Evolutionary conservation across 345 rosid species (phyloP).

Genomic region (Gossypium raimondii): DNA sequence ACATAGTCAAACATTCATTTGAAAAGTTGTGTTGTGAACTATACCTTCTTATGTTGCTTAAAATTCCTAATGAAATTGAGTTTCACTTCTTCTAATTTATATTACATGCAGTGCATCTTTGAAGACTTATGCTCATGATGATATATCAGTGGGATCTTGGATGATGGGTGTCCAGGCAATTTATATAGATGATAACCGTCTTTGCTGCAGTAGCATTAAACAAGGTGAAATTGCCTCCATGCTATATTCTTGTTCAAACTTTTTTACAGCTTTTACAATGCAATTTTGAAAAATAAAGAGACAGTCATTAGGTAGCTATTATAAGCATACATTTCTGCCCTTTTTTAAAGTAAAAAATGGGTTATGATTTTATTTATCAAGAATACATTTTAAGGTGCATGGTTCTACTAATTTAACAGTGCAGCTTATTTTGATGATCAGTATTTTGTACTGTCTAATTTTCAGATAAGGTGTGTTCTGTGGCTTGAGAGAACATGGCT

Average conservation of each 20-base stretch:
- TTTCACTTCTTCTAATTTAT: not conserved
- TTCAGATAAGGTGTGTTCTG: conserved; percentile 67
- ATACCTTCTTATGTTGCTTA: not conserved
- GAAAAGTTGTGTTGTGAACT: not conserved
- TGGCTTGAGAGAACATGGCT: conserved; percentile 36
- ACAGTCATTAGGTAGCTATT: not conserved
- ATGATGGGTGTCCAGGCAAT: conserved; percentile 90
- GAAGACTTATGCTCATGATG: conserved; percentile 84
- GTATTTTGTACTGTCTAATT: conserved; percentile 4
- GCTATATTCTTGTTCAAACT: not conserved
- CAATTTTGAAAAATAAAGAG: not conserved
- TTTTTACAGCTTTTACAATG: not conserved
- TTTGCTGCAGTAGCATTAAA: conserved; percentile 81
- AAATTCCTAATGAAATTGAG: not conserved
- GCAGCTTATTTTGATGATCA: conserved; percentile 8
- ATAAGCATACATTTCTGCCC: not conserved
- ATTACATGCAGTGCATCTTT: conserved; percentile 68
- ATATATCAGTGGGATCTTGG: conserved; percentile 88
- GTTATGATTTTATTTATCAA: not conserved
- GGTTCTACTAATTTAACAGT: not conserved
- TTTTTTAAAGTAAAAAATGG: conserved; percentile 54
- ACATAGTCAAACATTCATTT: not conserved
- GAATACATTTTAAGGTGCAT: not conserved
- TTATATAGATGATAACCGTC: conserved; percentile 80
- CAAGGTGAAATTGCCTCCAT: conserved; percentile 54